A percentile compares a stretch with the other conserved stretches of the same genome.
Evolutionary conservation across 208 protist species (phyloP).

Genomic region (Angomonas deanei): DNA sequence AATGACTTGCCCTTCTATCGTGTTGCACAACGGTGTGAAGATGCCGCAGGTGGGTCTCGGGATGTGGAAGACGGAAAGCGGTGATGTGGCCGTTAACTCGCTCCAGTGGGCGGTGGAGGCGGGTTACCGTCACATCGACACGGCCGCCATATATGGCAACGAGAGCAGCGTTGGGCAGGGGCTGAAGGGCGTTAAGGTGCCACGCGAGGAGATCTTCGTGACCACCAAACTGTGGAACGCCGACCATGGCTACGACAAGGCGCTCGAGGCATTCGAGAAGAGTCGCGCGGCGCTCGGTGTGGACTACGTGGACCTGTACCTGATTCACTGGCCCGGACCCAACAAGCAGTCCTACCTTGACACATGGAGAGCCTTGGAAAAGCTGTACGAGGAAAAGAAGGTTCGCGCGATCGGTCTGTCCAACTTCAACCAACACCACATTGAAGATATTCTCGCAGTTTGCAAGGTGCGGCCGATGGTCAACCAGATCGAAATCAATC

Average conservation of each 20-base stretch:
- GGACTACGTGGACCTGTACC: conserved; percentile 94
- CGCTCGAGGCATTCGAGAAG: conserved; percentile 59
- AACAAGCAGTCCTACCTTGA: conserved; percentile 35
- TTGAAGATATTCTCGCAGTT: conserved; percentile 51
- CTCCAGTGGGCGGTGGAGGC: conserved; percentile 45
- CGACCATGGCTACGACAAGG: conserved; percentile 55
- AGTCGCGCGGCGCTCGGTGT: conserved; percentile 78
- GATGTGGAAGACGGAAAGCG: conserved; percentile 51
- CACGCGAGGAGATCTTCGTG: conserved; percentile 87
- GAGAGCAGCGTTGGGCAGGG: conserved; percentile 54
- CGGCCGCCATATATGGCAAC: conserved; percentile 78
- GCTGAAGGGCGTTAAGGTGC: conserved; percentile 46
- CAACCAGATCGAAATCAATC: conserved; percentile 92
- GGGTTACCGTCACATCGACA: conserved; percentile 89
- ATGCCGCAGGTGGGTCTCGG: conserved; percentile 84
- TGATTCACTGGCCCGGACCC: conserved; percentile 95
- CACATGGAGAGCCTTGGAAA: conserved; percentile 65
- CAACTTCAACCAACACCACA: conserved; percentile 73
- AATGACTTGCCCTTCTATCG: neutral
- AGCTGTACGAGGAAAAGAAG: conserved; percentile 57
- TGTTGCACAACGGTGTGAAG: conserved; percentile 46
- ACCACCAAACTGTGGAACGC: conserved; percentile 86
- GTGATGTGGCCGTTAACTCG: conserved; percentile 29
- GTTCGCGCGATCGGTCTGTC: conserved; percentile 87
- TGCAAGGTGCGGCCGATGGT: conserved; percentile 74